phyloP scores from a whole-genome alignment of 306 rosid species.

The Canavalia gladiata region DNA sequence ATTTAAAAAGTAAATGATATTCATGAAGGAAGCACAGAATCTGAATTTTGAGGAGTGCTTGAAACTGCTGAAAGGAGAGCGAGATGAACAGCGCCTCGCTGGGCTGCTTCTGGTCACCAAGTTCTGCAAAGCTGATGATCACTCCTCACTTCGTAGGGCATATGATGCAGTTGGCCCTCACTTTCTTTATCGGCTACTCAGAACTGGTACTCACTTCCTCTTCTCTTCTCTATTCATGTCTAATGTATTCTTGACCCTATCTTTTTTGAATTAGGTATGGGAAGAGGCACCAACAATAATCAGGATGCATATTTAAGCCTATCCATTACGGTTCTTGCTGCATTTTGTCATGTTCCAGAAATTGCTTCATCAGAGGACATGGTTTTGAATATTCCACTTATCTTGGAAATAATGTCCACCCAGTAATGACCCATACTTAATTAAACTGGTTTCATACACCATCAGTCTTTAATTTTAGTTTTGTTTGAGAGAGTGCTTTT shows the following conservation, averaged over 20 bases:
- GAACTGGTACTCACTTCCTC: slow-evolving; percentile 66
- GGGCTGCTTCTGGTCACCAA: slow-evolving; percentile 90
- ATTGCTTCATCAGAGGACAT: slow-evolving; percentile 80
- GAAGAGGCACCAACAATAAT: slow-evolving; percentile 63
- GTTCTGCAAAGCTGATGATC: slow-evolving; percentile 77
- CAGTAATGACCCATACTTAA: slow-evolving; percentile 48
- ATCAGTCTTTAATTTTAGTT: background rate
- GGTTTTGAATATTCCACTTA: slow-evolving; percentile 69
- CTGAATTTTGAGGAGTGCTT: slow-evolving; percentile 80
- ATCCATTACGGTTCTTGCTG: slow-evolving; percentile 80
- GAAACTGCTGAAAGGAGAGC: slow-evolving; percentile 87
- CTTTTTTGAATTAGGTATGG: slow-evolving; percentile 58
- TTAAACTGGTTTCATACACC: background rate
- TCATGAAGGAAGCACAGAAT: slow-evolving; percentile 60
- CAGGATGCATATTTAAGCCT: slow-evolving; percentile 82
- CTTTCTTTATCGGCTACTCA: slow-evolving; percentile 83
- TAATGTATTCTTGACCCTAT: background rate
- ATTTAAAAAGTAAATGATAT: background rate
- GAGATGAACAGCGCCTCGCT: slow-evolving; percentile 93
- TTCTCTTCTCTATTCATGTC: background rate
- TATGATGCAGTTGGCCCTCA: slow-evolving; percentile 75
- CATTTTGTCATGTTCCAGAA: slow-evolving; percentile 84
- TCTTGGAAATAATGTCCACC: slow-evolving; percentile 68
- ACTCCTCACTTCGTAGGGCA: slow-evolving; percentile 68
- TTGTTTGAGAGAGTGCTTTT: slow-evolving; percentile 23